Evolutionary conservation across 352 stramenopile species (phyloP), one percentile per base, ranked within the genome.

Genomic region (Thraustochytrium sp.): DNA sequence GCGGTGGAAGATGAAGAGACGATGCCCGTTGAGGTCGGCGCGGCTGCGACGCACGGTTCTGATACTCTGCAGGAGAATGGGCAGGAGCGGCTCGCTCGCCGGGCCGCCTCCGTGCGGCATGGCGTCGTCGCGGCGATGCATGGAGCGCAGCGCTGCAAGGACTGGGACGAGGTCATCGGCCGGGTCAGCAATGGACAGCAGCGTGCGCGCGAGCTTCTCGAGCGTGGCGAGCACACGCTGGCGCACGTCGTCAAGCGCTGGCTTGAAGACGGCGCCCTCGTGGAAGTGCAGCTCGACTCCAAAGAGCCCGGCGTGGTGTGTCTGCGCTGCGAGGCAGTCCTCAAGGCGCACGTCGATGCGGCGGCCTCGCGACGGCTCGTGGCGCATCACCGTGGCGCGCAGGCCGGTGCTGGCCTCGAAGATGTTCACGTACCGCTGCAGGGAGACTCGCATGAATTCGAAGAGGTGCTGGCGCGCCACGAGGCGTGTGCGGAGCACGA

Each of bases 381-480:
- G 29, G 16, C 54, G 34, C 8, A 26, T 16, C 0, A 42, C 51
- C 0, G 4, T 5, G 3, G 74, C 38, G 53, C 29, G 18, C 16
- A 76, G 31, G 26, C 74, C 53, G 53, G 51, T 56, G 74, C 53
- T 54, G 9, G 29, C 51, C 26, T 82, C 21, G 29, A 82, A 82
- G 5, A 82, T 38, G 29, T 73, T 37, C 34, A 82, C 40, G n/a
- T 54, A 82, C 2, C 37, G 23, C 9, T 82, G 11, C 29, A 82
- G 18, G 11, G 51, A 76, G 16, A 34, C 9, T 16, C 44, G 74
- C n/a, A 82, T 29, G 46, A 49, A 82, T 23, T 42, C 29, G 38
- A 76, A 82, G 1, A 82, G 26, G 18, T 82, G 55, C n/a, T 68
- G 37, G 53, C 74, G 74, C 11, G 51, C 37, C n/a, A 74, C n/a